phyloP scores from a whole-genome alignment of 371 early-diverging fungal species.

The Umbelopsis sp. region DNA sequence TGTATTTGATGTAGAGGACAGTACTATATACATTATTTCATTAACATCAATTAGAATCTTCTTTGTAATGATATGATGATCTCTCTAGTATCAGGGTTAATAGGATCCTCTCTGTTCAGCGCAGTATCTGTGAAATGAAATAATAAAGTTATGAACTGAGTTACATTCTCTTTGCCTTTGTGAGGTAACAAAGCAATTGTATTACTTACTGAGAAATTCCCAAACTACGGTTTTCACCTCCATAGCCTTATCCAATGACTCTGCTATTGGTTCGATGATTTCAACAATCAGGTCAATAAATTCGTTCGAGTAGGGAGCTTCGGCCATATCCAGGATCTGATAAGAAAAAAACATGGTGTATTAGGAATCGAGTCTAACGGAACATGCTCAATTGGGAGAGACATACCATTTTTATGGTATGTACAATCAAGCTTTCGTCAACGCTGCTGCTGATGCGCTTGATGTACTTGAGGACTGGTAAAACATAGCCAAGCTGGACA shows the following conservation, averaged over 20 bases:
- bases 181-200: background rate
- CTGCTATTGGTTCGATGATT: slow-evolving; percentile 50
- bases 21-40: background rate
- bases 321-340: slow-evolving; percentile 48
- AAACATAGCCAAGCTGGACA: slow-evolving; percentile 61
- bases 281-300: slow-evolving; percentile 54
- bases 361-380: no score
- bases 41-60: background rate
- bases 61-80: slow-evolving; percentile 12
- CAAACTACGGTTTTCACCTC: slow-evolving; percentile 43
- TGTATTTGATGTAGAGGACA: no score
- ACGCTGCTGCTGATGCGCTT: slow-evolving; percentile 45
- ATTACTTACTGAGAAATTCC: slow-evolving; percentile 45
- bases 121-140: background rate
- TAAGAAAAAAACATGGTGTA: background rate
- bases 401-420: slow-evolving; percentile 56
- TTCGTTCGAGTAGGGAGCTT: slow-evolving; percentile 48
- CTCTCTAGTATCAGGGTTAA: slow-evolving; percentile 12
- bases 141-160: background rate
- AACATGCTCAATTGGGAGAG: background rate
- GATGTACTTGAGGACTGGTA: slow-evolving; percentile 63
- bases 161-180: no score
- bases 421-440: slow-evolving; percentile 62
- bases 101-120: slow-evolving; percentile 11
- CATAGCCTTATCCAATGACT: slow-evolving; percentile 36